Conservation (phyloP, 805 yeast species). For the Myxozyma lipomycoides region DNA sequence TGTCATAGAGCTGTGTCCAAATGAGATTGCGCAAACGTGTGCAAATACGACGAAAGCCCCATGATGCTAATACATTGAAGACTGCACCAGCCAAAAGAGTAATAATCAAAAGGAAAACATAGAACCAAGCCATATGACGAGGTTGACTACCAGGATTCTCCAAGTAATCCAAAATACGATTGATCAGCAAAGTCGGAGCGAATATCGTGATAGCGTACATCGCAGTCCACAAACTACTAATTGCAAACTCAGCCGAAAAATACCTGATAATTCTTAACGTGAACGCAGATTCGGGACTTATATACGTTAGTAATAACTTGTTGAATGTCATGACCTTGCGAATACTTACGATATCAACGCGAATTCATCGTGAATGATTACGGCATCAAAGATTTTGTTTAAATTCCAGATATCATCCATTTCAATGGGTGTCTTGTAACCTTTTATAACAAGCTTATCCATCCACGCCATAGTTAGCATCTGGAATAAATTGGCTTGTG, state of each 20-base stretch:
- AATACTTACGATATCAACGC: background rate
- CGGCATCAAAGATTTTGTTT: constrained; percentile 38
- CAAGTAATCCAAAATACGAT: constrained; percentile 74
- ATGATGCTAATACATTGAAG: constrained; percentile 72
- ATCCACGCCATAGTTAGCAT: constrained; percentile 74
- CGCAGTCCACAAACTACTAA: constrained; percentile 72
- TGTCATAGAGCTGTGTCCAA: constrained; percentile 85
- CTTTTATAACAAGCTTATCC: constrained; percentile 60
- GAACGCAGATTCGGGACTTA: constrained; percentile 37
- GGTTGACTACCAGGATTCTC: constrained; percentile 64
- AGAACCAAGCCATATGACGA: constrained; percentile 75
- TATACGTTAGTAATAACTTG: background rate
- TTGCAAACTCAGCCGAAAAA: constrained; percentile 55
- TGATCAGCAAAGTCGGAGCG: constrained; percentile 73
- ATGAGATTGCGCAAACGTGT: constrained; percentile 81
- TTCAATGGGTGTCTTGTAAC: constrained; percentile 54
- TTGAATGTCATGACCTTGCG: no score
- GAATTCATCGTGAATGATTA: background rate
- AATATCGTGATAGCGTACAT: constrained; percentile 62
- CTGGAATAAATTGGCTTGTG: constrained; percentile 54
- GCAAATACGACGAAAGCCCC: constrained; percentile 86
- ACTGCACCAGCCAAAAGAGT: constrained; percentile 56
- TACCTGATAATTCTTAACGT: constrained; percentile 57
- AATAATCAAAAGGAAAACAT: constrained; percentile 66
- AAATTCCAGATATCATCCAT: constrained; percentile 79